phyloP scores from a whole-genome alignment of 768 basidiomycete species.

The Russula dissimulans region DNA sequence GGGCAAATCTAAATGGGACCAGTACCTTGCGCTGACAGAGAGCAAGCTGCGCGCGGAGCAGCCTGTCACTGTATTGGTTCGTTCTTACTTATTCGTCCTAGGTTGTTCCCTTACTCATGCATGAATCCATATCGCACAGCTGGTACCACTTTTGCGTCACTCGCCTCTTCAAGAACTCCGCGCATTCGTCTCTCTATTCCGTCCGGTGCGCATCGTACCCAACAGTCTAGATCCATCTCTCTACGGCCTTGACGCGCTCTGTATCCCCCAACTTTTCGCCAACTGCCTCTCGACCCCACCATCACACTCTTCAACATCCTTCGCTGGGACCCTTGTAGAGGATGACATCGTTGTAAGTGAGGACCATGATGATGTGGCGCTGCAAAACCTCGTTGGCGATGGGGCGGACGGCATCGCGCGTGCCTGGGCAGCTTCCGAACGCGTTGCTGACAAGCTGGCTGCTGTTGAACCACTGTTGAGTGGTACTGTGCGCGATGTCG shows the following conservation, averaged over 20 bases:
- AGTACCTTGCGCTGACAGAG: conserved; percentile 36
- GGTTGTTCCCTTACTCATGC: background rate
- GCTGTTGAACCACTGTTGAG: conserved; percentile 38
- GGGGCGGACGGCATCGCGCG: conserved; percentile 35
- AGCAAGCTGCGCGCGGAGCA: conserved; percentile 36
- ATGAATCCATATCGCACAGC: conserved; percentile 35
- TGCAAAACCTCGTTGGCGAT: conserved; percentile 61
- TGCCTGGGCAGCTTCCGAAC: conserved; percentile 47
- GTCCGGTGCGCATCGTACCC: conserved; percentile 66
- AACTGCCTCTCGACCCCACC: conserved; percentile 37
- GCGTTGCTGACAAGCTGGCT: conserved; percentile 35
- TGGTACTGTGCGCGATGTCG: conserved; percentile 26
- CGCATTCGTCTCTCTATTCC: conserved; percentile 71
- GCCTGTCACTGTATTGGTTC: conserved; percentile 54
- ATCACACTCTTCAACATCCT: background rate
- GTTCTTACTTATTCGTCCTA: conserved; percentile 17
- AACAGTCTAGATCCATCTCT: conserved; percentile 57
- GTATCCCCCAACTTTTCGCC: conserved; percentile 60
- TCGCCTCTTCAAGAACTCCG: conserved; percentile 83
- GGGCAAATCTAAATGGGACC: conserved; percentile 47
- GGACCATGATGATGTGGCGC: conserved; percentile 38
- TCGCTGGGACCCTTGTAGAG: background rate
- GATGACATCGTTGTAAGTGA: background rate
- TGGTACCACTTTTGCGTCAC: conserved; percentile 79
- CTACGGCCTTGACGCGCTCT: conserved; percentile 60